Conservation (phyloP, 2,329 filamentous ascomycete genomes). For the Calonectria pauciramosa region DNA sequence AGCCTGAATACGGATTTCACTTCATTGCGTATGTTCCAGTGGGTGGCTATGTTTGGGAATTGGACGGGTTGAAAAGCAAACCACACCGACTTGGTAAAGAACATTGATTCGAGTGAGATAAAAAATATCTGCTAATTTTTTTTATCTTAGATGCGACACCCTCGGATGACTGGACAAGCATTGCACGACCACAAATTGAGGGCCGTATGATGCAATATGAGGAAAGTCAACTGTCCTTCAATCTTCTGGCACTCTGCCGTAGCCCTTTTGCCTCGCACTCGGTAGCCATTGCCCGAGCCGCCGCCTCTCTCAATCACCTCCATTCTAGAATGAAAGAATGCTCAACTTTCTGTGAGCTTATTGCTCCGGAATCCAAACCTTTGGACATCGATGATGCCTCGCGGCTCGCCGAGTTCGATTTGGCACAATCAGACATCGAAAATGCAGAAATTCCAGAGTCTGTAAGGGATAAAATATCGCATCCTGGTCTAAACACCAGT, state of each 20-base stretch:
- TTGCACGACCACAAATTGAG: constrained; percentile 75
- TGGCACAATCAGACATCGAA: constrained; percentile 44
- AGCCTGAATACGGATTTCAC: constrained; percentile 79
- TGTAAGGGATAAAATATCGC: constrained; percentile 31
- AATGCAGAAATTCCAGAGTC: constrained; percentile 34
- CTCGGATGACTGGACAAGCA: constrained; percentile 72
- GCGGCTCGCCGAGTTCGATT: constrained; percentile 49
- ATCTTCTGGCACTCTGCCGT: constrained; percentile 80
- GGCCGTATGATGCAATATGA: constrained; percentile 77
- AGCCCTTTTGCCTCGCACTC: constrained; percentile 70
- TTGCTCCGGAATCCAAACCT: constrained; percentile 36
- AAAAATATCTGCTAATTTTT: constrained; percentile 19
- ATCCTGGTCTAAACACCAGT: constrained; percentile 23
- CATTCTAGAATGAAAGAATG: constrained; percentile 47
- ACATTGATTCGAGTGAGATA: background rate
- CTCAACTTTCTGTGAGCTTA: constrained; percentile 37
- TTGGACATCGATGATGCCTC: constrained; percentile 40
- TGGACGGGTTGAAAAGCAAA: constrained; percentile 84
- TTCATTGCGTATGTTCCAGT: constrained; percentile 91
- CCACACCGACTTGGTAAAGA: constrained; percentile 63
- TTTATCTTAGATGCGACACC: constrained; percentile 31
- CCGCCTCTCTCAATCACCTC: constrained; percentile 57
- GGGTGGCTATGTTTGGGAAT: constrained; percentile 83
- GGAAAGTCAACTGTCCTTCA: constrained; percentile 79
- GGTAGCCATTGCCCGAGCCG: constrained; percentile 59